Evolutionary conservation across 441 rosid species (phyloP).

Genomic region (Jatropha podagrica): DNA sequence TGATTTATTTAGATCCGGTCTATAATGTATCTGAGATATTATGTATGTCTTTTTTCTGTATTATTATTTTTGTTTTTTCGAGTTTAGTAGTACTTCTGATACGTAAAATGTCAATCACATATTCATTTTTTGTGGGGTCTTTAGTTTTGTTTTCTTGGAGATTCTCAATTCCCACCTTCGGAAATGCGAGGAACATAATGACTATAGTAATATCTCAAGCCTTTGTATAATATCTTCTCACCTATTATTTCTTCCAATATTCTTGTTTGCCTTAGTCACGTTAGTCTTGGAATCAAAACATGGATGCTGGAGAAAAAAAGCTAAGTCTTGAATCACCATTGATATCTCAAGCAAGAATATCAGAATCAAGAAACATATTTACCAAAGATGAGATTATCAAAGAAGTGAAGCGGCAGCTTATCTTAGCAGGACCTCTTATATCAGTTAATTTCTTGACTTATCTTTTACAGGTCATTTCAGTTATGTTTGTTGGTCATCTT

Average conservation of each 20-base stretch:
- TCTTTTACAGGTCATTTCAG: conserved; percentile 34
- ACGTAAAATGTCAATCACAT: no score
- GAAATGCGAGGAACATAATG: no score
- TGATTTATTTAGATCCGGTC: no score
- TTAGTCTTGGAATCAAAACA: neutral
- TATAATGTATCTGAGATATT: no score
- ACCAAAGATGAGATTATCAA: conserved; percentile 24
- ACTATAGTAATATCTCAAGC: neutral
- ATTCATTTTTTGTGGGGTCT: no score
- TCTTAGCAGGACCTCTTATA: conserved; percentile 34
- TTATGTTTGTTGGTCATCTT: conserved; percentile 40
- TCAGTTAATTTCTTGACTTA: conserved; percentile 15
- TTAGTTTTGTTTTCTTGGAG: no score
- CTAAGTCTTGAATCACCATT: conserved; percentile 16
- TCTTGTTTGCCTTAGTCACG: neutral
- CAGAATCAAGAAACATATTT: conserved; percentile 11
- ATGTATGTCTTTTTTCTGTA: no score
- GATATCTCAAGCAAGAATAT: neutral
- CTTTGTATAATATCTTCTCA: neutral
- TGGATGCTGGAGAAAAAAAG: conserved; percentile 21
- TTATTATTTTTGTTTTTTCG: no score
- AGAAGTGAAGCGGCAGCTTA: conserved; percentile 35
- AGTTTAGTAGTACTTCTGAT: no score
- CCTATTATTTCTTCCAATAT: neutral
- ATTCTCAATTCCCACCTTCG: no score